These are phyloP conservation scores for Rhododendron simsii DNA, from an alignment of 148 eudicot species.

Conservation along the genomic window DNA sequence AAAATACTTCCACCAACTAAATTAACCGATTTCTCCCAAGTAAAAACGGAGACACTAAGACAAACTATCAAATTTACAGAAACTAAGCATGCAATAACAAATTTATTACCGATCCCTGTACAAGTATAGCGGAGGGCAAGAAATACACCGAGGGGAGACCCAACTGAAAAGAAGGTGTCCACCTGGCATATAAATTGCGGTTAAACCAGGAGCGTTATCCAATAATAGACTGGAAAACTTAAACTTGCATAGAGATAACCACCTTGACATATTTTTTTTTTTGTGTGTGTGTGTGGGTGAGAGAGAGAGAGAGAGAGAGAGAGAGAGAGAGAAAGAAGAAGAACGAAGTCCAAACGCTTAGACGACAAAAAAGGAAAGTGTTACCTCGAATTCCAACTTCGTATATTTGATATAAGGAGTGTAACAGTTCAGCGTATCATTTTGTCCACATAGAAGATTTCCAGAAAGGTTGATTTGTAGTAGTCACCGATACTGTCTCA, in stretches of 20 bases:
- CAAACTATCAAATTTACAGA: not conserved
- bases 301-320: not conserved
- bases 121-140: slow-evolving; percentile 94
- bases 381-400: slow-evolving; percentile 84
- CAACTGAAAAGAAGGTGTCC: slow-evolving; percentile 92
- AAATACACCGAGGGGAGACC: slow-evolving; percentile 98
- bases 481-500: slow-evolving; percentile 18
- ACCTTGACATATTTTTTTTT: not conserved
- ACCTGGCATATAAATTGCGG: slow-evolving; percentile 45
- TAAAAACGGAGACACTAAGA: not conserved
- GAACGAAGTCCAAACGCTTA: not conserved
- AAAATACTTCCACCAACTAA: not conserved
- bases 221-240: not conserved
- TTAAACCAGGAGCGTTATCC: not conserved
- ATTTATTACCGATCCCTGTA: slow-evolving; percentile 69
- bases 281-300: not conserved
- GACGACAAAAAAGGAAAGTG: not conserved
- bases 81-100: not conserved
- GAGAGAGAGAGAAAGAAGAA: not conserved
- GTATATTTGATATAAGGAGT: slow-evolving; percentile 75
- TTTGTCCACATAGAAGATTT: slow-evolving; percentile 28
- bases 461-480: slow-evolving; percentile 31
- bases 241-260: not conserved
- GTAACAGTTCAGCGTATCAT: slow-evolving; percentile 36
- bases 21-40: not conserved